phyloP scores from a whole-genome alignment of 345 rosid species.

The Salix purpurea region DNA sequence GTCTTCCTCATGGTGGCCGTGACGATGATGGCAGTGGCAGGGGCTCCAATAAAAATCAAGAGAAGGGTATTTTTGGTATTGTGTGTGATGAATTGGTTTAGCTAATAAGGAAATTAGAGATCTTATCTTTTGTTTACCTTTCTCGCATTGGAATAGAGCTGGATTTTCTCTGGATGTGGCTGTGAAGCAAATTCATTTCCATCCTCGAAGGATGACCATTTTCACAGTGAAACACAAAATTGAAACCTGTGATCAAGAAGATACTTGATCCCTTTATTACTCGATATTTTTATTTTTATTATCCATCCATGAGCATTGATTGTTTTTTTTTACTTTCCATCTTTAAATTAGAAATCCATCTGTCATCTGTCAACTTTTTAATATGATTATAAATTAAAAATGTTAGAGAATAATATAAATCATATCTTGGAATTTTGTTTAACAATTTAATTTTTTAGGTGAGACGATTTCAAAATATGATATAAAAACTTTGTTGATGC shows the following conservation, averaged over 20 bases:
- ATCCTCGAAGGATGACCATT: neutral
- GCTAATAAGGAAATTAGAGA: neutral
- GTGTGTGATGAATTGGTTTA: neutral
- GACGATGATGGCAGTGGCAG: no score
- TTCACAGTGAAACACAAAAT: neutral
- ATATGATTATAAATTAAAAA: no score
- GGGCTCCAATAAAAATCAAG: neutral
- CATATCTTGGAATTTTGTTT: no score
- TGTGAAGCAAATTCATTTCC: neutral
- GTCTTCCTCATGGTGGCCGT: conserved; percentile 23
- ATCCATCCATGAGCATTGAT: neutral
- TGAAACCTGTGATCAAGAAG: neutral
- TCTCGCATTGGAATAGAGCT: no score
- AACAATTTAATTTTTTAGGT: no score
- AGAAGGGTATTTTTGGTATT: neutral
- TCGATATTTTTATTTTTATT: no score
- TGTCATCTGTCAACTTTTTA: neutral
- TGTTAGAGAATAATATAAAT: no score
- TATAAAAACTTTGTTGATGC: no score
- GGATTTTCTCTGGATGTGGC: neutral
- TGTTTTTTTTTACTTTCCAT: neutral
- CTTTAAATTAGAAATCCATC: neutral
- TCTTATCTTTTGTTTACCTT: neutral
- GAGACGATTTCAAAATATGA: no score
- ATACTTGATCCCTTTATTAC: neutral